These are phyloP conservation scores for Neurospora sublineolata DNA, from an alignment of 495 filamentous ascomycete genomes.

Conservation along the genomic window DNA sequence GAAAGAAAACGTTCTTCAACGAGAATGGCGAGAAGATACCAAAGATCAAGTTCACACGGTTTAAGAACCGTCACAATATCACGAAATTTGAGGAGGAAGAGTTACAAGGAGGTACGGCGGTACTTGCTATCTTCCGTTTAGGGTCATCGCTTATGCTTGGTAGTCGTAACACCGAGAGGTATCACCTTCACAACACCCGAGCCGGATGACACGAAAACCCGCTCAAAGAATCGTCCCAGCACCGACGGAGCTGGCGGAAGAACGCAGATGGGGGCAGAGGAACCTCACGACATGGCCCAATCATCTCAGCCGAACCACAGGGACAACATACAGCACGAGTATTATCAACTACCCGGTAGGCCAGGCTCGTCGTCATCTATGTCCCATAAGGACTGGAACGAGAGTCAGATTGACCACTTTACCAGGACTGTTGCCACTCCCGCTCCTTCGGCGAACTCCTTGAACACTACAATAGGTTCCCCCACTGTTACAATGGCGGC, in stretches of 20 bases:
- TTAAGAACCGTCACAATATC: conserved; percentile 6
- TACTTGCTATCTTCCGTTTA: not conserved
- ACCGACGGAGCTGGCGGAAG: not conserved
- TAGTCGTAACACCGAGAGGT: conserved; percentile 5
- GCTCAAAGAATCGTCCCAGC: not conserved
- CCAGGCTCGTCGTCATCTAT: not conserved
- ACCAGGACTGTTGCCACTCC: not conserved
- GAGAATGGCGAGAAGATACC: conserved; percentile 4
- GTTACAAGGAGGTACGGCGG: not conserved
- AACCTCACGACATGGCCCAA: not conserved
- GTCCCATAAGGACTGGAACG: not conserved
- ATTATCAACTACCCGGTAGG: not conserved
- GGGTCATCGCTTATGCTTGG: not conserved
- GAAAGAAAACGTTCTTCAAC: conserved; percentile 10
- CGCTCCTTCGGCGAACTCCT: not conserved
- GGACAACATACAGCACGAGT: not conserved
- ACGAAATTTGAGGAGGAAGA: not conserved
- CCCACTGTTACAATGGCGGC: not conserved
- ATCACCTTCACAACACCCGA: conserved; percentile 9
- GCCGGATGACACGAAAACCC: not conserved
- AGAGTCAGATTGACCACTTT: not conserved
- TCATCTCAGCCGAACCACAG: not conserved
- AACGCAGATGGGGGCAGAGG: not conserved
- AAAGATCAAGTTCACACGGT: conserved; percentile 10
- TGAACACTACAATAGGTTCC: not conserved